Conservation (phyloP, 2,329 filamentous ascomycete genomes). For the Orbilia quercus region DNA sequence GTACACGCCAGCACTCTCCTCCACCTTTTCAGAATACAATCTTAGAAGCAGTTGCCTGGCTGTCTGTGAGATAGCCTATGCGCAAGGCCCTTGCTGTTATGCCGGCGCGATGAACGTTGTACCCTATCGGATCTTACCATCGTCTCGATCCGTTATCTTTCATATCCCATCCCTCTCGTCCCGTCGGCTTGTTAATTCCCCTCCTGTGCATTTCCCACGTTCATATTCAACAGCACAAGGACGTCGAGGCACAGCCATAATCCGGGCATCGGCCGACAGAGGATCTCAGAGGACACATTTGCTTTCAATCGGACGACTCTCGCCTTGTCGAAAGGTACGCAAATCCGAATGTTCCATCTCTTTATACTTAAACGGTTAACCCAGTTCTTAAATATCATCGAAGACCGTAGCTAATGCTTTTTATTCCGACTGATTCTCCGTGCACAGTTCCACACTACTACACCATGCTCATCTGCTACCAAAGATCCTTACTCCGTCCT, state of each 20-base stretch:
- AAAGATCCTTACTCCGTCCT: conserved; percentile 89
- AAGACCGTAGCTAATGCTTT: conserved; percentile 61
- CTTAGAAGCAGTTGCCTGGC: neutral
- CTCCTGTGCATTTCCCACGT: conserved; percentile 15
- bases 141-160: conserved; percentile 35
- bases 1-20: neutral
- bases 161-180: conserved; percentile 25
- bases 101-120: conserved; percentile 44
- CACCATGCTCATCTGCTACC: conserved; percentile 65
- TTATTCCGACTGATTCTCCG: conserved; percentile 63
- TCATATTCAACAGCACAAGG: conserved; percentile 28
- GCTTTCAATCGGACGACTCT: neutral
- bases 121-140: conserved; percentile 38
- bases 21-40: neutral
- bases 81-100: conserved; percentile 19
- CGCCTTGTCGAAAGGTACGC: conserved; percentile 58
- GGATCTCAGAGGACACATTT: conserved; percentile 3
- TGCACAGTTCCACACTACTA: conserved; percentile 71
- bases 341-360: neutral
- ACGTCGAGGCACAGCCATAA: neutral
- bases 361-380: neutral
- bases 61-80: neutral
- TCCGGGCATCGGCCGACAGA: conserved; percentile 4
- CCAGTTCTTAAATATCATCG: too few relatives aligned
- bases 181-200: conserved; percentile 1